phyloP scores from a whole-genome alignment of 2,329 filamentous ascomycete species.

The Talaromyces sp. region DNA sequence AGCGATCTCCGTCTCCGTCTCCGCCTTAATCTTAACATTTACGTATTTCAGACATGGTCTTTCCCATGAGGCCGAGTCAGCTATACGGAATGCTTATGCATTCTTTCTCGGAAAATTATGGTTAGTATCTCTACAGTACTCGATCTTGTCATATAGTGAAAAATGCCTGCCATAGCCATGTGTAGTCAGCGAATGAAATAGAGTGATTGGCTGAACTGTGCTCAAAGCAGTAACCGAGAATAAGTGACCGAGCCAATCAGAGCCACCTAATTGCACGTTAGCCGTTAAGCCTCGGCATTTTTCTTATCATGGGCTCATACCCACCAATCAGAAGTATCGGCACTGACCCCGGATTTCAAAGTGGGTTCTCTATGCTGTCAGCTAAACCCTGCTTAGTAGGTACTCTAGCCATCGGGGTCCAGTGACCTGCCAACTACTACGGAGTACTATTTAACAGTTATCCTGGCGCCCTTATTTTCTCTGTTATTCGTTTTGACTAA shows the following conservation, averaged over 20 bases:
- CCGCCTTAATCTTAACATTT: background rate
- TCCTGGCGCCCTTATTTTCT: background rate
- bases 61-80: background rate
- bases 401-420: no score
- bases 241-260: background rate
- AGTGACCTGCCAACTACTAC: background rate
- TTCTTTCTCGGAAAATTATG: background rate
- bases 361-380: background rate
- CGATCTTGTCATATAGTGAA: background rate
- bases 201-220: background rate
- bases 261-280: background rate
- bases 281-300: constrained; percentile 9
- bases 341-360: background rate
- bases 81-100: background rate
- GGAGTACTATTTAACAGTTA: background rate
- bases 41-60: background rate
- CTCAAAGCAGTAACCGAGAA: background rate
- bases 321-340: background rate
- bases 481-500: background rate
- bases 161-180: background rate
- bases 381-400: background rate
- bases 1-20: background rate
- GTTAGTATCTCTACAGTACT: background rate
- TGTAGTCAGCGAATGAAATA: background rate
- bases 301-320: background rate